These are phyloP conservation scores for Liriodendron chinense DNA, from an alignment of 164 flowering plant species.

Conservation along the genomic window DNA sequence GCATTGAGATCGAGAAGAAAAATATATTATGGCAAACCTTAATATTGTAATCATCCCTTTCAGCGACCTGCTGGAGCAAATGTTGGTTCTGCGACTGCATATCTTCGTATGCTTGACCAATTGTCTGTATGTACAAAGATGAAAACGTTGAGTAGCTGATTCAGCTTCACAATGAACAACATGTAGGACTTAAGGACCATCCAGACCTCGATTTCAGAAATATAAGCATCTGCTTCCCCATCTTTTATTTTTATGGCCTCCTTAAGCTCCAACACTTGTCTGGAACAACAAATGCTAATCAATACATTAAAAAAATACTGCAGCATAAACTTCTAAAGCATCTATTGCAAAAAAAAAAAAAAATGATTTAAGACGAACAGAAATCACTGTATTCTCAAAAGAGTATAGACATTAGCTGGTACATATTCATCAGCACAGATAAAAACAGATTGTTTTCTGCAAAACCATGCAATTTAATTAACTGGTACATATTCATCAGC, in stretches of 20 bases:
- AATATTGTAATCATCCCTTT: constrained; percentile 83
- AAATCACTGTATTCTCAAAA: too few species aligned
- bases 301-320: too few species aligned
- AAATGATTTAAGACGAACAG: not conserved
- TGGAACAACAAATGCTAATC: constrained; percentile 23
- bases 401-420: not conserved
- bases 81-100: constrained; percentile 88
- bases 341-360: not conserved
- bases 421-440: too few species aligned
- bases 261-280: constrained; percentile 66
- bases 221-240: constrained; percentile 74
- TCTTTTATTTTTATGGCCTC: constrained; percentile 88
- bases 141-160: not conserved
- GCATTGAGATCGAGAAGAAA: not conserved
- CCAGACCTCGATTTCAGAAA: constrained; percentile 87
- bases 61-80: constrained; percentile 66
- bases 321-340: not conserved
- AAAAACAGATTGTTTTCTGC: too few species aligned
- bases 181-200: not conserved
- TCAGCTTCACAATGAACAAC: not conserved
- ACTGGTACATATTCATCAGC: too few species aligned
- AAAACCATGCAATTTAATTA: too few species aligned
- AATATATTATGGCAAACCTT: constrained; percentile 41
- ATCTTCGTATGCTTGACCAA: constrained; percentile 94
- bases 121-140: constrained; percentile 44